These are phyloP conservation scores for Aspergillus sp. DNA, from an alignment of 2,329 filamentous ascomycete species.

Conservation along the genomic window DNA sequence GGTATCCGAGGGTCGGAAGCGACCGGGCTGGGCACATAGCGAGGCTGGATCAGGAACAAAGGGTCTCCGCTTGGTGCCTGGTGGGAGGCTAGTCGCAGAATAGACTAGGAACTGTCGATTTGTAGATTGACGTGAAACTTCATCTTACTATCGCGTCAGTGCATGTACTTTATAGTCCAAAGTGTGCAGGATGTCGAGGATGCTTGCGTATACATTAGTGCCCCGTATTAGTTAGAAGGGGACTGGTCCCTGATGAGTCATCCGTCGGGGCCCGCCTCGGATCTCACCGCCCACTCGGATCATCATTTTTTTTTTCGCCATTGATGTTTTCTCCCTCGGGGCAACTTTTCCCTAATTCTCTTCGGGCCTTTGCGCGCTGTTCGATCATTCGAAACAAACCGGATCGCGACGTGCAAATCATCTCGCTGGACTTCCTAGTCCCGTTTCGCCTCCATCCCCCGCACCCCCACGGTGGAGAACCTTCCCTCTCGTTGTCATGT, in stretches of 20 bases:
- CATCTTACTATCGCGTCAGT: too few species aligned
- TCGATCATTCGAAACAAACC: not conserved
- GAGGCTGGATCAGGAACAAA: not conserved
- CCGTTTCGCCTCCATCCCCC: not conserved
- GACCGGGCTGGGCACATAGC: not conserved
- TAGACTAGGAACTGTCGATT: too few species aligned
- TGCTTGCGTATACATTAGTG: too few species aligned
- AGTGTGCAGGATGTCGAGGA: too few species aligned
- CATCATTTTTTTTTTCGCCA: not conserved
- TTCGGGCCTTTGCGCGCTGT: not conserved
- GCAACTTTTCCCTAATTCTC: not conserved
- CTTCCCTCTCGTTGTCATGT: conserved; percentile 2
- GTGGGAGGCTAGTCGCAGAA: too few species aligned
- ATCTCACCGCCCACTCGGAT: not conserved
- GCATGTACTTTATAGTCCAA: too few species aligned
- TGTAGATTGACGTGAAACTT: too few species aligned
- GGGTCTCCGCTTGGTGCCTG: too few species aligned
- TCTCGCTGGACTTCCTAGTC: not conserved
- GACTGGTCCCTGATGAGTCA: not conserved
- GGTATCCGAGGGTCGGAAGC: not conserved
- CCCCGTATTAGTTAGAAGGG: too few species aligned
- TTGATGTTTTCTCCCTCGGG: not conserved
- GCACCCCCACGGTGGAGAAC: conserved; percentile 12
- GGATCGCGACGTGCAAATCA: not conserved
- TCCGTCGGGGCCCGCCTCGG: not conserved